phyloP scores from a whole-genome alignment of 805 yeast species.

The Pichia manshurica region DNA sequence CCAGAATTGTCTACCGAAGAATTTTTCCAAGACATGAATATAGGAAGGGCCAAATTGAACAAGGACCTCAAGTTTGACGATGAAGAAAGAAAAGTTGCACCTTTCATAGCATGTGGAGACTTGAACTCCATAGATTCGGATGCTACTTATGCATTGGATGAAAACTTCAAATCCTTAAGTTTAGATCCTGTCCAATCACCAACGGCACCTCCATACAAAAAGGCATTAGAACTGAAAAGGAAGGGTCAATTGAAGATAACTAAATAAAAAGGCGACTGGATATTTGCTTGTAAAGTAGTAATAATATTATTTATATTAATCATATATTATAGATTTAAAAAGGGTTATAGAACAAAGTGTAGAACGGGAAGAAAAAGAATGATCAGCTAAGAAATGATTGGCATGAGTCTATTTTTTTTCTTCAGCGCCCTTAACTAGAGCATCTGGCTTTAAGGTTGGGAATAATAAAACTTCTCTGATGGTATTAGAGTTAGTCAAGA shows the following conservation, averaged over 20 bases:
- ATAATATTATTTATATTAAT: background rate
- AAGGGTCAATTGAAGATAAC: constrained; percentile 47
- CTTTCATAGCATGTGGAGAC: constrained; percentile 95
- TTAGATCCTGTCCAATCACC: constrained; percentile 93
- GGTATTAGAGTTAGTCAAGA: constrained; percentile 91
- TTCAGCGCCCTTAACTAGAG: constrained; percentile 31
- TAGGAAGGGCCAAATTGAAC: constrained; percentile 48
- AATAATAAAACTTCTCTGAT: constrained; percentile 95
- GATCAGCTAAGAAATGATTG: too few species aligned
- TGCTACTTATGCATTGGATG: constrained; percentile 74
- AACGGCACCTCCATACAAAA: constrained; percentile 94
- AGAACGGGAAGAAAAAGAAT: background rate
- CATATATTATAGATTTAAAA: background rate
- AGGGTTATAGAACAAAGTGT: background rate
- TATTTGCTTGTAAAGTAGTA: background rate
- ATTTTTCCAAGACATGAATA: constrained; percentile 60
- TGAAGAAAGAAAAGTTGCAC: constrained; percentile 75
- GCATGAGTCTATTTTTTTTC: constrained; percentile 24
- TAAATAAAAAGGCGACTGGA: constrained; percentile 9
- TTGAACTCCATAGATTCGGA: constrained; percentile 81
- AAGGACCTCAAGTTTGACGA: constrained; percentile 42
- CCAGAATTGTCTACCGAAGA: constrained; percentile 64
- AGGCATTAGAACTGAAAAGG: constrained; percentile 82
- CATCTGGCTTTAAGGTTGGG: constrained; percentile 98
- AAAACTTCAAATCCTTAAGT: constrained; percentile 36